phyloP scores from a whole-genome alignment of 1,284 basidiomycete species.

The Apiotrichum laibachii region DNA sequence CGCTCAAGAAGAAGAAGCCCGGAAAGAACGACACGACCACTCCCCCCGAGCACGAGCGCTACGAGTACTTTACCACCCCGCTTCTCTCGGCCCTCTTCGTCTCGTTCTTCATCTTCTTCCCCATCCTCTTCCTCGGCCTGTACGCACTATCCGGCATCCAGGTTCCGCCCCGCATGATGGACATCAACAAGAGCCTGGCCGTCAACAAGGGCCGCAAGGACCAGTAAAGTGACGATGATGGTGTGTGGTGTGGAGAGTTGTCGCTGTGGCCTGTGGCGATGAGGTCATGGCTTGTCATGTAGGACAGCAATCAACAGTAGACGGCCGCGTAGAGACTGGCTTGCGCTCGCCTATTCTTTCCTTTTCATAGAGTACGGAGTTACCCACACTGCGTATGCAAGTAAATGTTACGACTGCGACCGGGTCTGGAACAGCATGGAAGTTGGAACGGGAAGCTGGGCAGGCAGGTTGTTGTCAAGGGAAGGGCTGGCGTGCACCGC shows the following conservation, averaged over 20 bases:
- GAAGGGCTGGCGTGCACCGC: no score
- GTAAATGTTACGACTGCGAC: not conserved
- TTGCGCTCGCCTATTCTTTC: conserved; percentile 13
- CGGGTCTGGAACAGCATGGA: not conserved
- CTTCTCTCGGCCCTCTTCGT: conserved; percentile 70
- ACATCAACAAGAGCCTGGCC: conserved; percentile 40
- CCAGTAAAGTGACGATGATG: conserved; percentile 60
- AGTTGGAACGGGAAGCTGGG: not conserved
- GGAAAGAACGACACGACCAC: conserved; percentile 9
- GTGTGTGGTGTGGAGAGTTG: no score
- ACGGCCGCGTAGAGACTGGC: not conserved
- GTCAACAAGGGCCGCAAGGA: conserved; percentile 72
- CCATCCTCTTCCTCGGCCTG: conserved; percentile 65
- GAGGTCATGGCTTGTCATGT: not conserved
- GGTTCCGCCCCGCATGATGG: conserved; percentile 54
- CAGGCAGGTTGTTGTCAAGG: not conserved
- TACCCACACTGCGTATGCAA: not conserved
- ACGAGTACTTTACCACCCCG: conserved; percentile 74
- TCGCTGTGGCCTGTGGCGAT: no score
- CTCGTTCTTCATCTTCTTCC: conserved; percentile 67
- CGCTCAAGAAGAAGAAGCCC: conserved; percentile 75
- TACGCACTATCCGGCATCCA: conserved; percentile 71
- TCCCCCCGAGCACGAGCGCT: conserved; percentile 54
- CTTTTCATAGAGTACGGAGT: not conserved
- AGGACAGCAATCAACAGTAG: not conserved